Evolutionary conservation across 1,284 basidiomycete species (phyloP).

Genomic region (Ustilago lituana): DNA sequence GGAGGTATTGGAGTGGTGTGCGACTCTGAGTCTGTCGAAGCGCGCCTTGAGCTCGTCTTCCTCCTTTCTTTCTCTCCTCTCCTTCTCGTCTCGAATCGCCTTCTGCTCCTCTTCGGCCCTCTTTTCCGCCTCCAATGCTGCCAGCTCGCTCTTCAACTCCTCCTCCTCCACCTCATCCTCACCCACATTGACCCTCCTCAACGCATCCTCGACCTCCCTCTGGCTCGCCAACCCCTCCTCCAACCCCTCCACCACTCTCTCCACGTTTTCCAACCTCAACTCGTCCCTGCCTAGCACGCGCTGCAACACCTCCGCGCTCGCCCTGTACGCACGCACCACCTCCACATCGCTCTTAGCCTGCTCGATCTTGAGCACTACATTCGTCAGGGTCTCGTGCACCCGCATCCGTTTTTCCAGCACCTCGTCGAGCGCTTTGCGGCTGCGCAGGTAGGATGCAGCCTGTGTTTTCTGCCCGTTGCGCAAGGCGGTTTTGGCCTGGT

Average conservation of each 20-base stretch:
- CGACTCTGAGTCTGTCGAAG: slow-evolving; percentile 13
- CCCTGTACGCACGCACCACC: slow-evolving; percentile 86
- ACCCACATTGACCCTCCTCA: slow-evolving; percentile 69
- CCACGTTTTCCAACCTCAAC: slow-evolving; percentile 79
- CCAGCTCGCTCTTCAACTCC: slow-evolving; percentile 9
- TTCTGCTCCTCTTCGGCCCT: slow-evolving; percentile 22
- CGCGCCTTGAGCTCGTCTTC: slow-evolving; percentile 9
- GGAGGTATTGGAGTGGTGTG: no score
- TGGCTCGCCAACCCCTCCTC: slow-evolving; percentile 83
- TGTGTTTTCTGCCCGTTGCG: slow-evolving; percentile 76
- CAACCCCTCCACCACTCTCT: slow-evolving; percentile 85
- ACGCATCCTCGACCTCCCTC: slow-evolving; percentile 81
- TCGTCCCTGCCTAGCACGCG: slow-evolving; percentile 81
- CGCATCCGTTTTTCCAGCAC: slow-evolving; percentile 78
- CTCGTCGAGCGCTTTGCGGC: slow-evolving; percentile 82
- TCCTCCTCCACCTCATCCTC: slow-evolving; percentile 63
- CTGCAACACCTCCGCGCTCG: slow-evolving; percentile 79
- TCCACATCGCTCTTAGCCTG: slow-evolving; percentile 86
- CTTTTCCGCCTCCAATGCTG: slow-evolving; percentile 1
- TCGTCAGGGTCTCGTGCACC: slow-evolving; percentile 78
- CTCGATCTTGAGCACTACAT: slow-evolving; percentile 83
- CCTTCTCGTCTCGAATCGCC: slow-evolving; percentile 16
- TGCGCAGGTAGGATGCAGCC: slow-evolving; percentile 79
- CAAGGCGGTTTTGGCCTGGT: slow-evolving; percentile 76
- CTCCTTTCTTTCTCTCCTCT: slow-evolving; percentile 3